Base-by-base conservation (phyloP, 177 flowering plant species). In the Vitis hybrid region DNA sequence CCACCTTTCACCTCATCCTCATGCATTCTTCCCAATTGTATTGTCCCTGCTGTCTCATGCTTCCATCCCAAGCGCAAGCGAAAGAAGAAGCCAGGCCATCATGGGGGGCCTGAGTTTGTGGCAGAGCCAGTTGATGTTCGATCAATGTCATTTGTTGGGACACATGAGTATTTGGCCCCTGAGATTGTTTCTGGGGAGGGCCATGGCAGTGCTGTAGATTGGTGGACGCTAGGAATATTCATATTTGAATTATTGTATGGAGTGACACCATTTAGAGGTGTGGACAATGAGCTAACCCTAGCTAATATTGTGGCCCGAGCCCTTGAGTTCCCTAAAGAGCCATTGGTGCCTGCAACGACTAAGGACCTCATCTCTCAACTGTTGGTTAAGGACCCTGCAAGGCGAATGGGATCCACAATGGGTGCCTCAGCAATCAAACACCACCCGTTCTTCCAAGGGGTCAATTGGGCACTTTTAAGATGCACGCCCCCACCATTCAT, bases 211-310 rank as follows among this genome's bases (percentile, higher is more conserved):
- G 86, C 93, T 1, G 96, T 92, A 17, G 98, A 92, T 79, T 92
- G 98, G 98, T 92, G 98, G 98, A 91, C 98, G 3, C 66, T 92
- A 11, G 98, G 98, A 58, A 77, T 92, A 10, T 87, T 92, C 72
- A 80, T 92, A 17, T 92, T 79, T 55, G 98, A 92, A 73, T 75
- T 92, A 1, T 82, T 91, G n/a, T 92, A 84, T 63, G 97, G 96
- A 12, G 78, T 79, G 55, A 92, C 97, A n/a, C 98, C 98, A 3
- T 92, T 92, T 68, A 82, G 72, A 66, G 98, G 98, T 2, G 18
- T 74, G 57, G 95, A 86, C 72, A 83, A 92, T 64, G 97, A 92
- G 79, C 62, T 77, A 7, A 92, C 97, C 4, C 73, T 92, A 69
- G 91, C 94, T 2, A 92, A 89, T 67, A 89, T 92, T 12, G 91